A percentile compares a stretch with the other conserved stretches of the same genome.
Evolutionary conservation across 2,329 filamentous ascomycete species (phyloP).

Genomic region (Fusarium pseudocircinatum): DNA sequence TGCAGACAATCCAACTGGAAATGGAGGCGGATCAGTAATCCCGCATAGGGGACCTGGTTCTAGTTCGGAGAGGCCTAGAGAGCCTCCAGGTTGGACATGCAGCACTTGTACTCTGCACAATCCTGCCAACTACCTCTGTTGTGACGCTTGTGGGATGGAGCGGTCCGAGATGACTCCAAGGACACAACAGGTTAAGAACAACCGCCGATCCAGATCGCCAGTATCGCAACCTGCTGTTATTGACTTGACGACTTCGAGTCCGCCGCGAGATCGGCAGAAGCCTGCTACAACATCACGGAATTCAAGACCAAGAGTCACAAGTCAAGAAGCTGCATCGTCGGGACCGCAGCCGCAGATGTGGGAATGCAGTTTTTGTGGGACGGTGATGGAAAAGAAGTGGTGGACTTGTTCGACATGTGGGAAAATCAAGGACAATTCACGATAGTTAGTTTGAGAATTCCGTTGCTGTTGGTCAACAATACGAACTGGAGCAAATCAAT

Average conservation of each 20-base stretch:
- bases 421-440: slow-evolving; percentile 61
- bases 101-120: slow-evolving; percentile 67
- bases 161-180: slow-evolving; percentile 39
- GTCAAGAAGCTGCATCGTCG: slow-evolving; percentile 5
- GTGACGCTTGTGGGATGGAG: slow-evolving; percentile 65
- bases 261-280: slow-evolving; percentile 36
- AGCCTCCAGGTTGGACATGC: slow-evolving; percentile 60
- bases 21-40: slow-evolving; percentile 49
- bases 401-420: slow-evolving; percentile 67
- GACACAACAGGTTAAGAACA: slow-evolving; percentile 22
- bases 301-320: slow-evolving; percentile 1
- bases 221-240: slow-evolving; percentile 36
- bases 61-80: slow-evolving; percentile 2
- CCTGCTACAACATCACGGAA: background rate
- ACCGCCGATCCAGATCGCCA: slow-evolving; percentile 30
- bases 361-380: slow-evolving; percentile 63
- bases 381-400: slow-evolving; percentile 62
- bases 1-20: slow-evolving; percentile 61
- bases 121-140: slow-evolving; percentile 59
- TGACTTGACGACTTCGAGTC: slow-evolving; percentile 51
- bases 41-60: slow-evolving; percentile 18
- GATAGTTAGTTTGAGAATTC: slow-evolving; percentile 33
- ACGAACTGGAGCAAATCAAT: slow-evolving; percentile 20
- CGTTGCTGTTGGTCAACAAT: slow-evolving; percentile 1
- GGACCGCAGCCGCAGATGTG: slow-evolving; percentile 52